A percentile compares a stretch with the other conserved stretches of the same genome.
These are phyloP conservation scores for Groenewaldozyma sp. DNA, from an alignment of 1,139 yeast genomes.

Conservation along the genomic window DNA sequence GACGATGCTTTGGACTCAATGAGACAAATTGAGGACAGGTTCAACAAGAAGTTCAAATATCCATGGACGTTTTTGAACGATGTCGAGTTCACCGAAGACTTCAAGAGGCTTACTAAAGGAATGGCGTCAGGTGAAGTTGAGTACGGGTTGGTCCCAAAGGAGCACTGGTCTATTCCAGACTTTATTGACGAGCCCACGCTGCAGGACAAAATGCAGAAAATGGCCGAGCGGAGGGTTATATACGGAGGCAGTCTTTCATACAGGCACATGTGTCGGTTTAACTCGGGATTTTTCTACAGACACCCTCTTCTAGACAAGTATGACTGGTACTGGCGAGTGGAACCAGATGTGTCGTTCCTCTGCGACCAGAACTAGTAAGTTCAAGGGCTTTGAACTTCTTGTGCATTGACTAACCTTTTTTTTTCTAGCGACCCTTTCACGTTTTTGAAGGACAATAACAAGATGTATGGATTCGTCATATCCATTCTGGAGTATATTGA, in stretches of 20 bases:
- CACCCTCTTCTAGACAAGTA: conserved; percentile 57
- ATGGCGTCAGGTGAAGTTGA: conserved; percentile 80
- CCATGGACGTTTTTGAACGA: conserved; percentile 91
- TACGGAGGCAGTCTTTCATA: conserved; percentile 76
- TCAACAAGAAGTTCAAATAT: conserved; percentile 43
- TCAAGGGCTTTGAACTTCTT: conserved; percentile 11
- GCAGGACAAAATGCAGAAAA: conserved; percentile 42
- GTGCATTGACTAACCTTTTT: conserved; percentile 11
- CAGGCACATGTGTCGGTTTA: conserved; percentile 75
- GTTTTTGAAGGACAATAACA: conserved; percentile 59
- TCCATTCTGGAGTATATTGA: conserved; percentile 67
- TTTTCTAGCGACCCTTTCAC: conserved; percentile 60
- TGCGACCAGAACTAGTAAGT: conserved; percentile 46
- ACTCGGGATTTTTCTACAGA: conserved; percentile 72
- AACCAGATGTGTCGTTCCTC: conserved; percentile 77
- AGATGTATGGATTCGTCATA: conserved; percentile 82
- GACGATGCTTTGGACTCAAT: conserved; percentile 55
- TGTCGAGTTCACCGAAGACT: conserved; percentile 61
- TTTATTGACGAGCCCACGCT: conserved; percentile 37
- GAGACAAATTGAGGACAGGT: conserved; percentile 52
- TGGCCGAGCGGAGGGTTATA: conserved; percentile 52
- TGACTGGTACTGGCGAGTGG: conserved; percentile 90
- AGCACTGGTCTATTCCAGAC: conserved; percentile 61
- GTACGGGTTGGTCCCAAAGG: conserved; percentile 56
- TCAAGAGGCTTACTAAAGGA: conserved; percentile 52